Conservation (phyloP, 2,329 filamentous ascomycete species). For the Cladorrhinum sp. region DNA sequence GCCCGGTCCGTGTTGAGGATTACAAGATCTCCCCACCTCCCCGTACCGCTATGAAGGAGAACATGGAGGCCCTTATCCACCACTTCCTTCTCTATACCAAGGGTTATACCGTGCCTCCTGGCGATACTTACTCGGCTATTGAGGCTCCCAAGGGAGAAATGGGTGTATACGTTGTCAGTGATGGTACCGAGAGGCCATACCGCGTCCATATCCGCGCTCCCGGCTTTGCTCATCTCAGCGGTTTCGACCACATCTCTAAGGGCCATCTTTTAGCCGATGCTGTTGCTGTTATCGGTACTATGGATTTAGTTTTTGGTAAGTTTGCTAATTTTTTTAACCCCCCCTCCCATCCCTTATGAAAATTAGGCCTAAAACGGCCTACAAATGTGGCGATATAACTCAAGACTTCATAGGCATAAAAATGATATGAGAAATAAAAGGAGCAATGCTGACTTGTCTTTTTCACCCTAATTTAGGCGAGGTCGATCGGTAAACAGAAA, state of each 20-base stretch:
- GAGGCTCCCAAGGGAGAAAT: constrained; percentile 99
- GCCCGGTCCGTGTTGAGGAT: constrained; percentile 92
- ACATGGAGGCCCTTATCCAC: constrained; percentile 99
- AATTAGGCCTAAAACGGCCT: too few relatives aligned
- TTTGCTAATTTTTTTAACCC: too few relatives aligned
- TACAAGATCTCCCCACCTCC: constrained; percentile 98
- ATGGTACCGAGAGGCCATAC: constrained; percentile 94
- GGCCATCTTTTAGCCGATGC: constrained; percentile 95
- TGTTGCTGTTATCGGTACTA: constrained; percentile 88
- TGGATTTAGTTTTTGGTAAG: constrained; percentile 87
- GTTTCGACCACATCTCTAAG: constrained; percentile 89
- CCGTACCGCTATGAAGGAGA: constrained; percentile 99
- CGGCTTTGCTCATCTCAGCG: constrained; percentile 90
- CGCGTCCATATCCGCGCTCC: constrained; percentile 96
- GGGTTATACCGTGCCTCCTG: constrained; percentile 93
- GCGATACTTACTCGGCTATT: constrained; percentile 96
- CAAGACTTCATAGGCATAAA: not conserved
- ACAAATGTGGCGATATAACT: not conserved
- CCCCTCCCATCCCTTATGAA: constrained; percentile 1
- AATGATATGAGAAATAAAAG: not conserved
- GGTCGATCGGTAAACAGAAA: constrained; percentile 54
- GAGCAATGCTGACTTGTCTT: constrained; percentile 15
- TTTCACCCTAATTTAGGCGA: constrained; percentile 43
- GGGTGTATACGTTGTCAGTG: constrained; percentile 94
- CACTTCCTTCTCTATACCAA: constrained; percentile 99